Conservation (phyloP, 2,329 filamentous ascomycete species). For the Fusarium sp. region DNA sequence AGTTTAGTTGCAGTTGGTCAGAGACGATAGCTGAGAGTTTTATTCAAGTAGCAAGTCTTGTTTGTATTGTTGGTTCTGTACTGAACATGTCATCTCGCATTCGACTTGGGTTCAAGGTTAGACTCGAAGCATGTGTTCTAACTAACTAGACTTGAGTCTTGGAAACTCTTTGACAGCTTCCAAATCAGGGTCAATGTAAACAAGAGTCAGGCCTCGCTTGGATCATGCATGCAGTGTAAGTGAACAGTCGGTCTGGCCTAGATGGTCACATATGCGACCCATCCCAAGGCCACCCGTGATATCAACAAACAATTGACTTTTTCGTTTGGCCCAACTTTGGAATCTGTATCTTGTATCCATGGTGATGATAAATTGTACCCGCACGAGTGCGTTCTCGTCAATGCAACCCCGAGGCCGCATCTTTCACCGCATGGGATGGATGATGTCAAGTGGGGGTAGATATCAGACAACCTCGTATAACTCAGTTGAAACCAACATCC, state of each 20-base stretch:
- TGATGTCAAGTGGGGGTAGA: neutral
- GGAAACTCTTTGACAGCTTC: neutral
- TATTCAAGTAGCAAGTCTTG: neutral
- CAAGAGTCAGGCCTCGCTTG: neutral
- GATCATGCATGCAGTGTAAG: neutral
- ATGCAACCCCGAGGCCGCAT: neutral
- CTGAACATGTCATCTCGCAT: neutral
- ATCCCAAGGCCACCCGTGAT: slow-evolving; percentile 25
- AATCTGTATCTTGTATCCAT: slow-evolving; percentile 7
- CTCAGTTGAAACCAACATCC: neutral
- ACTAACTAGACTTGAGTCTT: neutral
- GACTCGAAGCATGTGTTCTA: neutral
- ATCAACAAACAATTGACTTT: slow-evolving; percentile 11
- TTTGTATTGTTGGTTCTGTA: neutral
- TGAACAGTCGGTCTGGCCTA: neutral
- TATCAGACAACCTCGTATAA: neutral
- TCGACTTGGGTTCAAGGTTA: neutral
- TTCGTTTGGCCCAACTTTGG: neutral
- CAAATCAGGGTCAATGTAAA: neutral
- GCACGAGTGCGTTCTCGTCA: neutral
- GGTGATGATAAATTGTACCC: slow-evolving; percentile 10
- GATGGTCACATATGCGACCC: slow-evolving; percentile 20
- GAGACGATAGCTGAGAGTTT: neutral
- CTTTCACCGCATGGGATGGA: neutral
- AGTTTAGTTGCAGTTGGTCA: slow-evolving; percentile 4